Base-by-base conservation (phyloP, 805 yeast species). In the Nakazawaea ambrosiae region DNA sequence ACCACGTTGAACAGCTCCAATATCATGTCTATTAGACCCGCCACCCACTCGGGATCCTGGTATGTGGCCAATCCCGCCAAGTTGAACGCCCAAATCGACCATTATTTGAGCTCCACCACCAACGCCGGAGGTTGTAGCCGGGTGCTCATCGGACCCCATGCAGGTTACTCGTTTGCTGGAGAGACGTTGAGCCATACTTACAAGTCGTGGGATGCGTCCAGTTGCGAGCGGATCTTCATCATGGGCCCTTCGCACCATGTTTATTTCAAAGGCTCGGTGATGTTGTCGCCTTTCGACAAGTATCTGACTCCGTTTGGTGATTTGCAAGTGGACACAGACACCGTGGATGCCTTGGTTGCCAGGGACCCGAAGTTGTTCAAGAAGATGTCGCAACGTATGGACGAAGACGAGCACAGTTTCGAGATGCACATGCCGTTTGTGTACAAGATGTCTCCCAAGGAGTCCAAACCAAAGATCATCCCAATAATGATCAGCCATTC, bases 171-270 rank as follows among this genome's bases (percentile, higher is more conserved):
- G 4, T 92, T 81, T 54, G 81, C 94, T 27, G 96, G 96, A 0
- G 58, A 63, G 5, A 75, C 85, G 0, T 67, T 90, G 47, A 92
- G 89, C 0, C 78, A 83, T 52, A 74, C 95, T 0, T 90, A 84
- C 49, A 69, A 69, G 2, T 71, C 77, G 0, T 73, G 90, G 71
- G 95, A 85, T 50, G 55, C 77, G 1, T 46, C 68, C 1, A 61
- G 61, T 20, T 63, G 70, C 15, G 69, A 75, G 46, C 65, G 90
- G 15, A 73, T 92, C 1, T 84, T 92, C 47, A 64, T 92, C 1
- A 55, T 92, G 53, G 97, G 97, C 0, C 98, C 98, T 1, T 83
- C 96, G 0, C 98, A 92, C 54, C 95, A 85, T 56, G 80, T 83
- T 7, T 89, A 81, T 54, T 86, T 83, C 61, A 65, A 65, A 40